These are phyloP conservation scores for Tetraselmis striata DNA, from an alignment of 139 green algal genomes.

Conservation along the genomic window DNA sequence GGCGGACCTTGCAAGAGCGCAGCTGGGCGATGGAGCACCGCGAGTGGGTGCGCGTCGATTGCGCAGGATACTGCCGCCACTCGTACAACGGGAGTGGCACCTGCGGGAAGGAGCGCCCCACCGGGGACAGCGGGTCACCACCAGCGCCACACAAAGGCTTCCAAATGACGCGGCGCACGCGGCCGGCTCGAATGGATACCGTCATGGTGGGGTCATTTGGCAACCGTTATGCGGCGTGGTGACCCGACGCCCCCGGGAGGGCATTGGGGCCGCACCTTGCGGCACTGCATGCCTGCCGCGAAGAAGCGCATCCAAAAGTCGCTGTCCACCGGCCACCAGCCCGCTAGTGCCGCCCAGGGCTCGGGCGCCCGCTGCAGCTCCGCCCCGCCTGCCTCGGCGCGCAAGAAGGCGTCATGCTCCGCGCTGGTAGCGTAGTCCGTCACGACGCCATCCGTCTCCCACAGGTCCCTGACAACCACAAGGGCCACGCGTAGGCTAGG, in stretches of 20 bases:
- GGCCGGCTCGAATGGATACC: too few species aligned
- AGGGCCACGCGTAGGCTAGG: not conserved
- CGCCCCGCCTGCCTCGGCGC: not conserved
- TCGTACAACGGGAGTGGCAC: conserved; percentile 6
- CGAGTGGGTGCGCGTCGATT: conserved; percentile 18
- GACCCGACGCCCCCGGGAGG: too few species aligned
- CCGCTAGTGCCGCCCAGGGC: not conserved
- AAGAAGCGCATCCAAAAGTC: conserved; percentile 24
- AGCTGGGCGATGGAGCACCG: conserved; percentile 14
- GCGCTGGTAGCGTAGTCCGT: not conserved
- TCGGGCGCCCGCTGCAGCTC: not conserved
- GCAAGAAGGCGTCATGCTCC: not conserved
- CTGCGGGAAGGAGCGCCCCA: too few species aligned
- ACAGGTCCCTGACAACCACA: not conserved
- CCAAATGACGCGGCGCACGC: too few species aligned
- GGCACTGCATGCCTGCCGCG: not conserved
- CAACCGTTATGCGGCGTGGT: too few species aligned
- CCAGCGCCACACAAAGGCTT: too few species aligned
- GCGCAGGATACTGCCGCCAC: conserved; percentile 22
- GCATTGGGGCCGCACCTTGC: too few species aligned
- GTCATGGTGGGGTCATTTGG: too few species aligned
- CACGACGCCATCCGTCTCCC: not conserved
- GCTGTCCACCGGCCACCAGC: conserved; percentile 22
- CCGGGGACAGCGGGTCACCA: too few species aligned
- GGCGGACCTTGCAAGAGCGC: conserved; percentile 12